These are phyloP conservation scores for Drechmeria coniospora DNA, from an alignment of 2,329 filamentous ascomycete genomes.

Conservation along the genomic window DNA sequence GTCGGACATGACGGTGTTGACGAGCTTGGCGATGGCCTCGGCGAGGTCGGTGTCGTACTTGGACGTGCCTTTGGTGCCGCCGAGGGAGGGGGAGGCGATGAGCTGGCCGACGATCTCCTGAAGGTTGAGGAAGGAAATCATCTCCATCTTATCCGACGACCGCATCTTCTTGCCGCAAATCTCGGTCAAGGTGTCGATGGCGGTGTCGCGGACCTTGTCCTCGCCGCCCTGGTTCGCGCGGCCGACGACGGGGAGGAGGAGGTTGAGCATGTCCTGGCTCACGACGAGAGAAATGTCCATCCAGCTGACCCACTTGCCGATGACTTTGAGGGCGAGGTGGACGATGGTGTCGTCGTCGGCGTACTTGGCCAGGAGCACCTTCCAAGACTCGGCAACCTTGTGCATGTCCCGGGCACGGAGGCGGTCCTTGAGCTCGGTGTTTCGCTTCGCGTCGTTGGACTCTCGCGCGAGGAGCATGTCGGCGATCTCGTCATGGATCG, in stretches of 20 bases:
- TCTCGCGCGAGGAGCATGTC: conserved; percentile 75
- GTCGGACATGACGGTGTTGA: conserved; percentile 79
- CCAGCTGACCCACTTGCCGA: conserved; percentile 98
- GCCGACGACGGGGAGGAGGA: conserved; percentile 78
- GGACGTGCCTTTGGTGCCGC: conserved; percentile 63
- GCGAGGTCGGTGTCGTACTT: conserved; percentile 92
- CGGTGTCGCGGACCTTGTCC: conserved; percentile 76
- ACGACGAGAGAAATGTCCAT: conserved; percentile 91
- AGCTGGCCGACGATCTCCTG: conserved; percentile 75
- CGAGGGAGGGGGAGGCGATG: conserved; percentile 65
- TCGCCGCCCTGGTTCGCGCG: conserved; percentile 48
- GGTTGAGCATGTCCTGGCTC: conserved; percentile 71
- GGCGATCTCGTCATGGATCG: conserved; percentile 93
- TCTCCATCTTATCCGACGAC: conserved; percentile 76
- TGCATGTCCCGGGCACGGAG: conserved; percentile 75
- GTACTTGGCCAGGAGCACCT: conserved; percentile 74
- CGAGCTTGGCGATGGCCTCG: conserved; percentile 86
- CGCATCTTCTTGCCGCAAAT: conserved; percentile 98
- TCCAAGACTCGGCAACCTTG: conserved; percentile 82
- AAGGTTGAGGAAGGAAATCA: conserved; percentile 84
- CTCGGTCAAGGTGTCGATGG: conserved; percentile 89
- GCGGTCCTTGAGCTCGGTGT: conserved; percentile 81
- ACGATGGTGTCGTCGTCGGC: conserved; percentile 56
- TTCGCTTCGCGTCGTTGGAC: conserved; percentile 64
- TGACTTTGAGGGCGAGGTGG: conserved; percentile 78